Evolutionary conservation across 2,329 filamentous ascomycete genomes (phyloP).

Genomic region (Calycina herbarum): DNA sequence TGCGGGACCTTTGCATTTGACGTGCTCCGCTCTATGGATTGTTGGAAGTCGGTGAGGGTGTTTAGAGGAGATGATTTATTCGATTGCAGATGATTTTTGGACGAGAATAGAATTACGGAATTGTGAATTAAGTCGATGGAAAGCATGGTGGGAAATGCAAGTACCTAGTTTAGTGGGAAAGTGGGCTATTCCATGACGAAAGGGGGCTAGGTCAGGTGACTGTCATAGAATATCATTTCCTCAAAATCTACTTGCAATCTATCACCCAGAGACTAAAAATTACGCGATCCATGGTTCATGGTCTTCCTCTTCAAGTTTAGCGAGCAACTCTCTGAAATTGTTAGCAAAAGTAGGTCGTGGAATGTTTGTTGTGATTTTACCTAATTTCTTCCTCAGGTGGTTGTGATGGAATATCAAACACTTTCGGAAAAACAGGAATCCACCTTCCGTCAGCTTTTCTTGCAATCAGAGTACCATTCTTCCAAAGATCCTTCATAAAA

Average conservation of each 20-base stretch:
- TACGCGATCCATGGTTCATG: no score
- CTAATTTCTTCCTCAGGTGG: no score
- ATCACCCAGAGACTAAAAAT: neutral
- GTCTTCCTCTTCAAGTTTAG: no score
- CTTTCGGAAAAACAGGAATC: conserved; percentile 7
- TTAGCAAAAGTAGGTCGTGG: no score
- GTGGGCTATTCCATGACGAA: neutral
- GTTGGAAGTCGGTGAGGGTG: neutral
- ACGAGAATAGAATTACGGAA: neutral
- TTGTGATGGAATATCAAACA: no score
- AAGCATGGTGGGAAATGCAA: neutral
- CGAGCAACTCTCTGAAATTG: no score
- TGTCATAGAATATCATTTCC: neutral
- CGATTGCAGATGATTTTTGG: neutral
- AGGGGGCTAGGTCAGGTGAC: neutral
- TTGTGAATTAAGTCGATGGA: neutral
- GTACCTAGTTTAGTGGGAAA: neutral
- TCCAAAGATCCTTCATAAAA: neutral
- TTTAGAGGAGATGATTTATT: neutral
- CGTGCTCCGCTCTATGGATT: neutral
- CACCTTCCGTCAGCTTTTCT: neutral
- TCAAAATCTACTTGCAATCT: neutral
- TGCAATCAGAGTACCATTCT: neutral
- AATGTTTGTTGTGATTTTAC: no score
- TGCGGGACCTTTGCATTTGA: neutral